Conservation (phyloP, 78 protist species). For the Monocercomonoides exilis region DNA sequence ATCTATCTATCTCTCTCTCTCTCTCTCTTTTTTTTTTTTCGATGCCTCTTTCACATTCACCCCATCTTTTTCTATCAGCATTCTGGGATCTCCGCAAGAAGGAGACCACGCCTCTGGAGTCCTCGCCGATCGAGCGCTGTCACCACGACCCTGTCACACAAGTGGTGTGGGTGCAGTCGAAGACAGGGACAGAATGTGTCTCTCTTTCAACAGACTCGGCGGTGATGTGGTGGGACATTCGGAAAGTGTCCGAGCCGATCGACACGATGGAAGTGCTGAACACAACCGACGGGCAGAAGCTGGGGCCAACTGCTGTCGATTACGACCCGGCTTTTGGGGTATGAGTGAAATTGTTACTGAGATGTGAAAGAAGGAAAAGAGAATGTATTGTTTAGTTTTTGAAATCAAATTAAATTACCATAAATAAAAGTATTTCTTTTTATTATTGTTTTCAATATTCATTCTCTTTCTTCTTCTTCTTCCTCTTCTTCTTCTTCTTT, state of each 20-base stretch:
- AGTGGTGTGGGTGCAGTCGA: constrained; percentile 51
- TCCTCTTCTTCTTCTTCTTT: not conserved
- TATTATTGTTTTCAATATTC: too few relatives aligned
- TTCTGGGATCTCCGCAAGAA: constrained; percentile 61
- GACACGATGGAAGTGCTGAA: constrained; percentile 34
- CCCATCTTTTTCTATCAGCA: not conserved
- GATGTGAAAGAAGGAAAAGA: too few relatives aligned
- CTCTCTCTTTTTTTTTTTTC: too few relatives aligned
- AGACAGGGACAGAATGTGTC: constrained; percentile 55
- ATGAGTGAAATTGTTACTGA: not conserved
- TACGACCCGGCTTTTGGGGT: constrained; percentile 23
- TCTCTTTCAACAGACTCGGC: constrained; percentile 58
- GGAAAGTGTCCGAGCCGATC: constrained; percentile 49
- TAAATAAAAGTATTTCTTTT: too few relatives aligned
- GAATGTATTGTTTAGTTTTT: too few relatives aligned
- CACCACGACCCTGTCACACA: constrained; percentile 71
- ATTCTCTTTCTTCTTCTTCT: not conserved
- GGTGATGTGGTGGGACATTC: constrained; percentile 62
- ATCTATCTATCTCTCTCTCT: too few relatives aligned
- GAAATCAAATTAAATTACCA: too few relatives aligned
- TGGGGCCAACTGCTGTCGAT: constrained; percentile 20
- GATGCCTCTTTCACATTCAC: too few relatives aligned
- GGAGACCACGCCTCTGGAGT: not conserved
- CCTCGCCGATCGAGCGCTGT: constrained; percentile 51
- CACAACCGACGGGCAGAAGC: not conserved